Evolutionary conservation across 768 basidiomycete genomes (phyloP).

Genomic region (Cubamyces sp.): DNA sequence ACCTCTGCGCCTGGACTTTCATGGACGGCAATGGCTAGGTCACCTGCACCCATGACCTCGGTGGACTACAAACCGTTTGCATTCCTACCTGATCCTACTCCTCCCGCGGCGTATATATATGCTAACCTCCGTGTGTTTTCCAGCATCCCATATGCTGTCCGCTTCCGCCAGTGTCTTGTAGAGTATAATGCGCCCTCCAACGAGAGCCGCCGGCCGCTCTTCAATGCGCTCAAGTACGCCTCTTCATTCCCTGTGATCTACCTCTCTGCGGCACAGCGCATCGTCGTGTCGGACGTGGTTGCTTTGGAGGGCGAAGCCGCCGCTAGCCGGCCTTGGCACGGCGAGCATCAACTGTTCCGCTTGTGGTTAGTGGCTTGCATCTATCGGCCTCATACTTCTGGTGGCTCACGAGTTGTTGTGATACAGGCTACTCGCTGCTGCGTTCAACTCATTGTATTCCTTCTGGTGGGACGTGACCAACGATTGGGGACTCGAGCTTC

Average conservation of each 20-base stretch:
- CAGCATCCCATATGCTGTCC: conserved; percentile 88
- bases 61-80: neutral
- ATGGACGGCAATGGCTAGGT: conserved; percentile 1
- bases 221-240: conserved; percentile 95
- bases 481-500: conserved; percentile 91
- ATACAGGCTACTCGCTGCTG: conserved; percentile 80
- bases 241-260: conserved; percentile 96
- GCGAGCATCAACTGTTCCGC: conserved; percentile 78
- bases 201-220: conserved; percentile 71
- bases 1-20: neutral
- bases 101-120: neutral
- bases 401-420: neutral
- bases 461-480: conserved; percentile 99
- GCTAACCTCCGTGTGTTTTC: conserved; percentile 21
- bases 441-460: conserved; percentile 89
- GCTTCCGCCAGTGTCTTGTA: conserved; percentile 91
- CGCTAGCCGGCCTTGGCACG: conserved; percentile 61
- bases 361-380: conserved; percentile 64
- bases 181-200: conserved; percentile 74
- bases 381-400: neutral
- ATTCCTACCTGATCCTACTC: conserved; percentile 5
- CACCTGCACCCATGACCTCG: neutral
- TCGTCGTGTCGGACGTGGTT: conserved; percentile 63
- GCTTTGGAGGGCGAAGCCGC: conserved; percentile 50
- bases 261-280: conserved; percentile 87